Conservation (phyloP, 2,329 filamentous ascomycete genomes). For the Coccinonectria pachysandricola region DNA sequence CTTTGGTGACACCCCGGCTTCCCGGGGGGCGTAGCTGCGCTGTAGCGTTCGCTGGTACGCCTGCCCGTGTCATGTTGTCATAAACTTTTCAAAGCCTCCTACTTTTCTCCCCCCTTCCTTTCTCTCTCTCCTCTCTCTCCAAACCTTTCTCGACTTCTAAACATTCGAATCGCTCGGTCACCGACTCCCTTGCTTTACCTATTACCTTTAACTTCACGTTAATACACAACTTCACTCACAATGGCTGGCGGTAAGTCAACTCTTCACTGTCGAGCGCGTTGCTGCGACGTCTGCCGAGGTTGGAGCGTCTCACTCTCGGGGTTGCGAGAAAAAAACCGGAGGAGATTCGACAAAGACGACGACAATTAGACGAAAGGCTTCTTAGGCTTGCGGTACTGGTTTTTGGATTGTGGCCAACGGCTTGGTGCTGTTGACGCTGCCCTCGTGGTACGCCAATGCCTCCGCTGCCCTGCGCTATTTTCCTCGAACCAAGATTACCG, state of each 20-base stretch:
- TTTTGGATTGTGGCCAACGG: conserved; percentile 2
- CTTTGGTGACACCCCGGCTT: conserved; percentile 3
- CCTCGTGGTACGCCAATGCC: neutral
- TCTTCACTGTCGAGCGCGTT: no score
- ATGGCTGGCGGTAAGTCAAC: conserved; percentile 36
- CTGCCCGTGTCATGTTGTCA: conserved; percentile 29
- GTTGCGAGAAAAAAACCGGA: no score
- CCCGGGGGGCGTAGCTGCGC: neutral
- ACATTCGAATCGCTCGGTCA: no score
- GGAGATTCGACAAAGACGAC: no score
- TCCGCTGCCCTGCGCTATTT: conserved; percentile 31
- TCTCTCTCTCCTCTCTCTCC: conserved; percentile 11
- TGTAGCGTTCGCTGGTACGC: conserved; percentile 1
- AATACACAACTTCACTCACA: no score
- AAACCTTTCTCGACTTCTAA: no score
- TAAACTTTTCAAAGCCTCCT: conserved; percentile 25
- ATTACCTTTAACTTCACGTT: conserved; percentile 7
- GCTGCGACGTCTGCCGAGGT: conserved; percentile 3
- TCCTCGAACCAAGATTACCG: conserved; percentile 10
- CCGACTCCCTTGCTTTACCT: conserved; percentile 11
- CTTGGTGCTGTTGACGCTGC: conserved; percentile 1
- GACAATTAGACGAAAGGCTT: no score
- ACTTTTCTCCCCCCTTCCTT: conserved; percentile 16
- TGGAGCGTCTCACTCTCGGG: no score
- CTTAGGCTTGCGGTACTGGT: conserved; percentile 2